Percentiles rank a stretch among this genome's conserved stretches.
Evolutionary conservation across 2,329 filamentous ascomycete genomes (phyloP).

Genomic region (Aspergillus pseudotamarii): DNA sequence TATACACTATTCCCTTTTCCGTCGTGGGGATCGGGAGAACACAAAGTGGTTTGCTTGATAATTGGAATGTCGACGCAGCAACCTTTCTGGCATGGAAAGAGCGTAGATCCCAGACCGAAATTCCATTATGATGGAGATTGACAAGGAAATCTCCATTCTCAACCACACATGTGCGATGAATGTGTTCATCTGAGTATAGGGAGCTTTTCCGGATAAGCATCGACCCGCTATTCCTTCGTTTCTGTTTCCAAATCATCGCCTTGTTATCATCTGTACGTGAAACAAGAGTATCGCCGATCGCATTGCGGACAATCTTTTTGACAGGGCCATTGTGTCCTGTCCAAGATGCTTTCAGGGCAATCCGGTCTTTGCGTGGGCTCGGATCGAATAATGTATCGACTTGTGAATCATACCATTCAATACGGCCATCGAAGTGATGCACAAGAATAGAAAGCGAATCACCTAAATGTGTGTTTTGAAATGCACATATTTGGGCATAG

Average conservation of each 20-base stretch:
- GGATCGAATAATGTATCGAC: constrained; percentile 82
- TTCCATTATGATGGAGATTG: constrained; percentile 71
- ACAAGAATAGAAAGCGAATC: constrained; percentile 73
- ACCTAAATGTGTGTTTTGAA: constrained; percentile 64
- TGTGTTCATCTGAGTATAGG: constrained; percentile 68
- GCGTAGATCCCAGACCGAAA: constrained; percentile 81
- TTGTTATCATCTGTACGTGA: constrained; percentile 79
- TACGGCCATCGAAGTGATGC: constrained; percentile 82
- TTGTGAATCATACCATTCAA: constrained; percentile 78
- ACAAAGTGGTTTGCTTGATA: constrained; percentile 74
- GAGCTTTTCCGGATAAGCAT: constrained; percentile 68
- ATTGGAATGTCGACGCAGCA: constrained; percentile 59
- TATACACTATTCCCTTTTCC: constrained; percentile 63
- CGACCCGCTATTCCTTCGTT: constrained; percentile 52
- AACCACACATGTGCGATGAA: constrained; percentile 78
- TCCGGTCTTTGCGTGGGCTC: constrained; percentile 59
- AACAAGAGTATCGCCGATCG: constrained; percentile 76
- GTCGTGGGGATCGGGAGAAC: constrained; percentile 70
- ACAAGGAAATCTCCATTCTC: constrained; percentile 77
- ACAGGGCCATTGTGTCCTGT: constrained; percentile 81
- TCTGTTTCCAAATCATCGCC: constrained; percentile 80
- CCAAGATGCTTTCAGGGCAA: constrained; percentile 70
- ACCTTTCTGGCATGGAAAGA: constrained; percentile 61
- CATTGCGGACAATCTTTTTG: constrained; percentile 84
- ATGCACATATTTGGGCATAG: constrained; percentile 72